A percentile compares a stretch with the other conserved stretches of the same genome.
Conservation (phyloP, 1,284 basidiomycete genomes). For the Laetiporus sulphureus region DNA sequence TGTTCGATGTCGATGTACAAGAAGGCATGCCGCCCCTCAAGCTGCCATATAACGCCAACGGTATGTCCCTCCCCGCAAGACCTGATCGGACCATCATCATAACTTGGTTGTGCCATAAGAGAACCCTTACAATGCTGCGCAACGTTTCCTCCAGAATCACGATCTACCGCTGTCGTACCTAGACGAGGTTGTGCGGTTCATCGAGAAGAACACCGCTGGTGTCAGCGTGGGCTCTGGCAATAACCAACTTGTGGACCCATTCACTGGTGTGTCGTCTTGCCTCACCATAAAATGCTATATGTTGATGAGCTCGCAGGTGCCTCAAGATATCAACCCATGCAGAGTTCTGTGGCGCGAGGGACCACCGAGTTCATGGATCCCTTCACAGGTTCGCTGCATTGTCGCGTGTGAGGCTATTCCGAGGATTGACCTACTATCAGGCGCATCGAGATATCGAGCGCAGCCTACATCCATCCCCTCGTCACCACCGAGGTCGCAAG, state of each 20-base stretch:
- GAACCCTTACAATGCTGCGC: slow-evolving; percentile 88
- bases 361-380: slow-evolving; percentile 29
- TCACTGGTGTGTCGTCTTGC: slow-evolving; percentile 58
- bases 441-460: slow-evolving; percentile 32
- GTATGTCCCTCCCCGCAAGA: slow-evolving; percentile 34
- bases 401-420: slow-evolving; percentile 1
- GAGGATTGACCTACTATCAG: too few species aligned
- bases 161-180: slow-evolving; percentile 81
- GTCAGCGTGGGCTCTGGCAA: slow-evolving; percentile 56
- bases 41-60: slow-evolving; percentile 86
- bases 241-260: slow-evolving; percentile 80
- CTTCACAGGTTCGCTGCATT: slow-evolving; percentile 26
- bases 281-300: neutral
- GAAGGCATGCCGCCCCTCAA: slow-evolving; percentile 93
- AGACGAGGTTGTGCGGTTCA: slow-evolving; percentile 91
- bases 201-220: slow-evolving; percentile 86
- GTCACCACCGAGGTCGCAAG: too few species aligned
- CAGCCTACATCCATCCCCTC: slow-evolving; percentile 14
- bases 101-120: slow-evolving; percentile 42
- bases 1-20: slow-evolving; percentile 95
- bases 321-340: slow-evolving; percentile 49
- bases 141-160: slow-evolving; percentile 81
- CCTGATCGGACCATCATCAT: neutral
- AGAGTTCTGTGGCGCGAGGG: slow-evolving; percentile 19
- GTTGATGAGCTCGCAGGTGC: slow-evolving; percentile 34